phyloP scores from a whole-genome alignment of 495 filamentous ascomycete genomes.

The Xylaria curta region DNA sequence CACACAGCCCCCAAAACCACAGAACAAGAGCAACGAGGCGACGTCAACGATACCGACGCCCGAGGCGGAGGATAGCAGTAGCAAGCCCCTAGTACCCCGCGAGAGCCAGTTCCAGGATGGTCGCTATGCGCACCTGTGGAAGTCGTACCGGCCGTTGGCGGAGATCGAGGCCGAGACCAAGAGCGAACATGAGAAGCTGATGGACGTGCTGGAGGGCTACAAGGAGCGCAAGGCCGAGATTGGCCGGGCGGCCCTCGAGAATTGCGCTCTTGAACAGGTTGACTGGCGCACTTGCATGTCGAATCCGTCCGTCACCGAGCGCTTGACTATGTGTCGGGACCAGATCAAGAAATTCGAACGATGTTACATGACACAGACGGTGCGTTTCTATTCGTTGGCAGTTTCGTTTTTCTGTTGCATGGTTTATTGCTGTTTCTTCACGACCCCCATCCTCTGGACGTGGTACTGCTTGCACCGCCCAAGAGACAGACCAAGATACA shows the following conservation, averaged over 20 bases:
- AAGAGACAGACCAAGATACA: not conserved
- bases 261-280: conserved; percentile 86
- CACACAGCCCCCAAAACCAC: conserved; percentile 32
- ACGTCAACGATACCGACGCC: conserved; percentile 6
- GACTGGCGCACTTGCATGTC: conserved; percentile 77
- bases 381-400: conserved; percentile 47
- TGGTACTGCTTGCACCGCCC: not conserved
- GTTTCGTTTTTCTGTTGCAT: not conserved
- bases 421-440: not conserved
- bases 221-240: conserved; percentile 82
- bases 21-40: conserved; percentile 21
- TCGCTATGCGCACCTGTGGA: conserved; percentile 94
- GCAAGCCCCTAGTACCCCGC: conserved; percentile 36
- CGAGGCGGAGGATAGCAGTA: not conserved
- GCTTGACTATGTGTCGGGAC: conserved; percentile 74
- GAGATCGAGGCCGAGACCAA: conserved; percentile 68
- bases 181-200: conserved; percentile 74
- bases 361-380: conserved; percentile 83
- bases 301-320: conserved; percentile 62
- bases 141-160: conserved; percentile 73
- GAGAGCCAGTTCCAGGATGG: conserved; percentile 69
- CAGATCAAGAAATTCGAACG: conserved; percentile 74
- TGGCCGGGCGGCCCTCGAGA: conserved; percentile 85
- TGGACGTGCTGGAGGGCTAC: conserved; percentile 78
- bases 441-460: not conserved